Percentiles rank a stretch among this genome's conserved stretches.
phyloP scores from a whole-genome alignment of 2,329 filamentous ascomycete genomes.

The Penicillium sp. region DNA sequence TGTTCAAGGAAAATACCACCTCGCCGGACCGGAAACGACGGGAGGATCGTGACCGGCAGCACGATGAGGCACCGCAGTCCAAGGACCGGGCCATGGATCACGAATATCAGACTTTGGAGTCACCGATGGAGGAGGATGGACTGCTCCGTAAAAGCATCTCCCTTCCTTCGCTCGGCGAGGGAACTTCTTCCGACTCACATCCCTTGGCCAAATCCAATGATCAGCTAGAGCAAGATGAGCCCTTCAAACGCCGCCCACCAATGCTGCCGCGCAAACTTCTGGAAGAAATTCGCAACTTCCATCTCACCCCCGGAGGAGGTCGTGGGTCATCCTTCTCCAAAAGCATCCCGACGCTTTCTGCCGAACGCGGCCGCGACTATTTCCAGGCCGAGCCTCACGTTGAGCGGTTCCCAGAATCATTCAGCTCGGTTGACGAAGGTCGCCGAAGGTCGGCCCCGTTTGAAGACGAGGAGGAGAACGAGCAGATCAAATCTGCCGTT shows the following conservation, averaged over 20 bases:
- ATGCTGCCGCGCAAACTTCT: constrained; percentile 51
- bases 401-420: constrained; percentile 21
- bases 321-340: constrained; percentile 47
- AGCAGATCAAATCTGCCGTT: constrained; percentile 63
- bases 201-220: constrained; percentile 8
- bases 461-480: constrained; percentile 59
- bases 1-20: constrained; percentile 62
- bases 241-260: constrained; percentile 28
- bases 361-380: constrained; percentile 34
- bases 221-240: constrained; percentile 21
- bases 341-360: constrained; percentile 40
- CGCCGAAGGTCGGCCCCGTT: constrained; percentile 29
- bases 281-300: constrained; percentile 57
- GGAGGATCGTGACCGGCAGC: constrained; percentile 44
- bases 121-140: constrained; percentile 16
- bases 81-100: constrained; percentile 17
- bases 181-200: constrained; percentile 21
- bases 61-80: constrained; percentile 27
- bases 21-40: constrained; percentile 53
- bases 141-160: constrained; percentile 29
- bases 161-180: constrained; percentile 27
- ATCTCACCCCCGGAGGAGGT: constrained; percentile 49
- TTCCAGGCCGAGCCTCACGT: constrained; percentile 21
- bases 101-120: constrained; percentile 11
- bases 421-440: constrained; percentile 26